Evolutionary conservation across 192 early-diverging fungal species (phyloP), one percentile per base, ranked within the genome.

Genomic region (Backusella macrospora): DNA sequence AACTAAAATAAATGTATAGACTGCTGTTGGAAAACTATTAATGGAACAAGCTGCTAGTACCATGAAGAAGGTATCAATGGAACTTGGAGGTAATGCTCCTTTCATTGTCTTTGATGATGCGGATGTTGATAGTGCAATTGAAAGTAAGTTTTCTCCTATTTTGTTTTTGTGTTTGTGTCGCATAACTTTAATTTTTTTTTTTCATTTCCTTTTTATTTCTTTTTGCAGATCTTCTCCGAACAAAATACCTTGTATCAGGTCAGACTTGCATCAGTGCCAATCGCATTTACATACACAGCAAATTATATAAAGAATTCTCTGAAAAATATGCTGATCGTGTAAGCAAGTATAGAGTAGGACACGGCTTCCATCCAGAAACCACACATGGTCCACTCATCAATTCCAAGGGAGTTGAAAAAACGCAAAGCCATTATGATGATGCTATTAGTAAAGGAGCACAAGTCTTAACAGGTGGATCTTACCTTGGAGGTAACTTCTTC

Each of bases 1-100:
- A 71, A 13, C 13, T 8, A 74, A 70, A n/a, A 70, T 6, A 14
- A 52, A 59, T 63, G 8, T 26, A 21, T 64, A 88, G 69, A 91
- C 92, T 0, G 74, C 78, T 15, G 91, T 92, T n/a, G 93, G 92
- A 21, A 88, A 91, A 75, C 45, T 86, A 10, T 75, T 95, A 49
- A 81, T 90, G 79, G 74, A 82, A 62, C 89, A 92, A 71, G 79
- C 86, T 26, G 80, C 91, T 0, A 73, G 78, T 39, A 83, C 86
- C 5, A 80, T 95, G 73, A 95, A 95, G 78, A 95, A 92, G 39
- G 76, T 94, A 7, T 90, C 90, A 1, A 75, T 96, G 47, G 95
- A 96, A 79, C 82, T 96, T 9, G 95, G 91, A 59, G 95, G 95
- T 46, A 96, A 96, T 78, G 94, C 93, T 26, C 87, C 94, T 1